Base-by-base conservation (phyloP, 768 basidiomycete species). In the Trametes punicea region DNA sequence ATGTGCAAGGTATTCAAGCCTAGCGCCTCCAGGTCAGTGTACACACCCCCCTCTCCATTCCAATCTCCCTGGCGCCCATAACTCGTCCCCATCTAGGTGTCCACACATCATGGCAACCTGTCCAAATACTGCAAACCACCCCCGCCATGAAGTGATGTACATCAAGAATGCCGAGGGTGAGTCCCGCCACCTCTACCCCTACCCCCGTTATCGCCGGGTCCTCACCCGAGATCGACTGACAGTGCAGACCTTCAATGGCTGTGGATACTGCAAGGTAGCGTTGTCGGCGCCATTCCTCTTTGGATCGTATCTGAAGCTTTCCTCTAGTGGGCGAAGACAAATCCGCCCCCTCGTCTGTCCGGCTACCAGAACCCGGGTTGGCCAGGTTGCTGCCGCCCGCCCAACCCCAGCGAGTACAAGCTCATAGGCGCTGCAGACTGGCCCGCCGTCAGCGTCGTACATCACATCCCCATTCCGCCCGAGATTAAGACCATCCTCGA, bases 381-480 rank as follows among this genome's bases (percentile, higher is more conserved):
- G 88, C 91, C 91, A 38, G 90, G 90, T 34, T 93, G 90, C 75
- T 93, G 90, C 76, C 84, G 89, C n/a, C 74, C 89, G 0, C 90
- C 90, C 1, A 72, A 71, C 26, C 62, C 74, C 16, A 73, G 67
- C 51, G 90, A 93, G 69, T 77, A 80, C 63, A 77, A 78, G 60
- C 68, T 79, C 61, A 84, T 93, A 54, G 81, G 79, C 20, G 78
- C 83, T 47, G 84, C 85, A 3, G 90, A 91, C 69, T 93, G 90
- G 90, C 82, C 77, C 62, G 81, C 88, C 27, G 88, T 93, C 68
- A 86, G 82, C 70, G 77, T 80, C 59, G 82, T 91, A 10, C 87
- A 92, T 65, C 79, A 81, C 56, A 75, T 91, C 51, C 77, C 85
- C 51, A 89, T 91, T 58, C 90, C 90, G 16, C 67, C 76, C 11